Base-by-base conservation (phyloP, 2,329 filamentous ascomycete species). In the Cordyceps pruinosa region DNA sequence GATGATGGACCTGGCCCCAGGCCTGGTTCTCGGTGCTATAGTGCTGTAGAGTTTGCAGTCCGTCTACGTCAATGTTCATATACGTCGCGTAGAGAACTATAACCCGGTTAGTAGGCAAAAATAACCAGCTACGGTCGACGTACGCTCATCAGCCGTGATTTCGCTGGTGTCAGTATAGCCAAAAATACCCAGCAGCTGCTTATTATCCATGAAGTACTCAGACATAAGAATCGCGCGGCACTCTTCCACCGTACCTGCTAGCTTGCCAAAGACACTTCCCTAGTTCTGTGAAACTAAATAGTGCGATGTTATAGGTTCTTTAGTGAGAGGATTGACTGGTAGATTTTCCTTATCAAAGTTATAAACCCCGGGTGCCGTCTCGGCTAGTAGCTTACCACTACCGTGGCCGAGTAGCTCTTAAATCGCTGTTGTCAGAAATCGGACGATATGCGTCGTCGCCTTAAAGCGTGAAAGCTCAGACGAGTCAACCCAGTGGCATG, bases 401-500 rank as follows among this genome's bases (percentile, higher is more conserved):
- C 48, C 35, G 6, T 51, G 48, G 10, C 48, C 48, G 4, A 41
- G 26, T n/a, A 51, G 35, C 35, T 51, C 48, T 35, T 51, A 35
- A 17, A 51, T 79, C 26, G 84, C 47, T 64, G 45, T 57, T n/a
- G 17, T 25, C 15, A 44, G 17, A 19, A 45, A 57, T 15, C 46
- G 55, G 19, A 57, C 45, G n/a, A 44, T 51, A 32, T 49, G 32
- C 6, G 44, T 45, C 13, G 23, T 49, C 4, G n/a, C 15, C 19
- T 35, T 51, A 9, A 42, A 57, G 17, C n/a, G 17, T n/a, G 7
- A 8, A 28, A 41, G 23, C 32, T 57, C 55, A 34, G 46, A 44
- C 28, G 45, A 5, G n/a, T 57, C 45, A 7, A 57, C 35, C 46
- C 39, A 57, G 7, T 15, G 35, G 8, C 44, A 57, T 2, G 35